A percentile compares a stretch with the other conserved stretches of the same genome.
Evolutionary conservation across 768 basidiomycete genomes (phyloP).

Genomic region (Amylocystis lapponica): DNA sequence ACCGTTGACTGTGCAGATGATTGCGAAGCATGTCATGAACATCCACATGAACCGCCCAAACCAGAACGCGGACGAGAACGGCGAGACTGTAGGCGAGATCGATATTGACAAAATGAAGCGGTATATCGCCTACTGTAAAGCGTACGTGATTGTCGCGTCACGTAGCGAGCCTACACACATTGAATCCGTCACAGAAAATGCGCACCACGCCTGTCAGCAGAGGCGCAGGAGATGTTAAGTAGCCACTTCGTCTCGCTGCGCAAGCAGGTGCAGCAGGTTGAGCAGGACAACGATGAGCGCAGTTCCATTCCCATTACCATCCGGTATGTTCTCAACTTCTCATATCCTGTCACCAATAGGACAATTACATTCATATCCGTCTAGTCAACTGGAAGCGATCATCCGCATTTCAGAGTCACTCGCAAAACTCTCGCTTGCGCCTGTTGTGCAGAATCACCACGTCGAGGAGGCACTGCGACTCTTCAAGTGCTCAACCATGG

Average conservation of each 20-base stretch:
- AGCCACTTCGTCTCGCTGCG: constrained; percentile 92
- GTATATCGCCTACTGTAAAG: constrained; percentile 94
- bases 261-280: constrained; percentile 92
- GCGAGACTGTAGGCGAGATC: constrained; percentile 79
- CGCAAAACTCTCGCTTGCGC: constrained; percentile 87
- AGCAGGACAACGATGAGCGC: constrained; percentile 94
- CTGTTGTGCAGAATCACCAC: constrained; percentile 84
- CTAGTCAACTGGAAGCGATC: constrained; percentile 92
- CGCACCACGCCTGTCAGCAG: constrained; percentile 87
- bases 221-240: constrained; percentile 94
- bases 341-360: background rate
- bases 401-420: constrained; percentile 97
- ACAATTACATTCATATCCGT: background rate
- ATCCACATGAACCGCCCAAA: constrained; percentile 95
- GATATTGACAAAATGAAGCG: constrained; percentile 98
- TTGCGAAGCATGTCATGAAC: constrained; percentile 97
- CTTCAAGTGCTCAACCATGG: constrained; percentile 99
- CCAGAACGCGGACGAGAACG: constrained; percentile 50
- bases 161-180: background rate
- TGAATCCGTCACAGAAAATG: constrained; percentile 65
- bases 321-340: constrained; percentile 51
- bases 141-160: constrained; percentile 37
- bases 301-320: constrained; percentile 98
- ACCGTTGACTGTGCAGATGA: constrained; percentile 55
- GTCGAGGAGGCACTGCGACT: constrained; percentile 97